Base-by-base conservation (phyloP, 768 basidiomycete genomes). In the Mrakia gelida region DNA sequence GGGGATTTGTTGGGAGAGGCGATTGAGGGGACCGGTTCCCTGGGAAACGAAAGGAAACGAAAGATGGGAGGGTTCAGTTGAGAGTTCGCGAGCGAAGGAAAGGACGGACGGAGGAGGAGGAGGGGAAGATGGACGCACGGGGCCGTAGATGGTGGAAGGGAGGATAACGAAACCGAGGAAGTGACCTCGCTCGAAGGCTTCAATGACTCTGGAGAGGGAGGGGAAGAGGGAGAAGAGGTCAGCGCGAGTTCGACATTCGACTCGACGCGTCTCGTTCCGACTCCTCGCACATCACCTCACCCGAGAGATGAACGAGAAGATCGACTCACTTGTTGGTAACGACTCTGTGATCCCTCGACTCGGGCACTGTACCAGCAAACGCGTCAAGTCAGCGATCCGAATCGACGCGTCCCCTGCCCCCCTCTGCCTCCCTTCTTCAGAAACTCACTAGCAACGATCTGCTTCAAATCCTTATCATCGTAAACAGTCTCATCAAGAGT, bases 111-210 rank as follows among this genome's bases (percentile, higher is more conserved):
- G 32, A 21, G 11, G 26, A 28, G n/a, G n/a, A n/a, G n/a, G n/a
- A n/a, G n/a, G n/a, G n/a, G n/a, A n/a, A n/a, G n/a, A n/a, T n/a
- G 23, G 9, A 75, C 65, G 10, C 2, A 71, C 71, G 52, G 71
- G 70, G 1, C 78, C 78, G 75, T 71, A 79, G 74, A 79, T 79
- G 43, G 78, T 79, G 8, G 74, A 75, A 52, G 78, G 78, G 2
- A 79, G 68, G 59, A 79, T 43, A 30, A 79, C 62, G 70, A 63
- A 79, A 6, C 78, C 78, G 21, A 79, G 52, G 49, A 79, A 79
- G 32, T 75, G 61, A 18, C 75, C 75, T 72, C 75, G 73, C 59
- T 75, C 71, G 45, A 79, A 45, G 30, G 78, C 78, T 18, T 61
- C 73, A 13, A 43, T 43, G n/a, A 79, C 74, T 28, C 68, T 75